A percentile compares a stretch with the other conserved stretches of the same genome.
These are phyloP conservation scores for Aspergillus sp. DNA, from an alignment of 2,329 filamentous ascomycete genomes.

Conservation along the genomic window DNA sequence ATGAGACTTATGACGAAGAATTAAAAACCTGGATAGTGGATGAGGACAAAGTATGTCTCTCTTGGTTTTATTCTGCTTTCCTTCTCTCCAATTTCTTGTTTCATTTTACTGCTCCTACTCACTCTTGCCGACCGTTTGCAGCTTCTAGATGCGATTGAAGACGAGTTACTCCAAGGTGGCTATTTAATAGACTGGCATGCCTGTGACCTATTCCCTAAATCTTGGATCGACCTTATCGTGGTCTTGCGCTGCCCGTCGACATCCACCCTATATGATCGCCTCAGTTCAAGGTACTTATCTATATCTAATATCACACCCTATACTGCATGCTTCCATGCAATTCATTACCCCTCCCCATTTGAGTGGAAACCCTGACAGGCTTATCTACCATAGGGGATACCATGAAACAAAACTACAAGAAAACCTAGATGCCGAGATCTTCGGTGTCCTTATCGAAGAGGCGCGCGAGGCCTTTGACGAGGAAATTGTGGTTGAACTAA, in stretches of 20 bases:
- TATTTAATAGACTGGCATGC: conserved; percentile 97
- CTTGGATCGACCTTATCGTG: conserved; percentile 93
- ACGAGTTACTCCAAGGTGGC: conserved; percentile 74
- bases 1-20: conserved; percentile 84
- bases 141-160: conserved; percentile 86
- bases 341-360: background rate
- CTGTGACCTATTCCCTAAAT: conserved; percentile 89
- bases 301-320: background rate
- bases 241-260: conserved; percentile 79
- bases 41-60: conserved; percentile 75
- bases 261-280: conserved; percentile 76
- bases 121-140: conserved; percentile 16
- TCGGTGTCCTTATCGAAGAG: conserved; percentile 90
- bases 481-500: conserved; percentile 84
- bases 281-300: conserved; percentile 63
- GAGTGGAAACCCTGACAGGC: conserved; percentile 1
- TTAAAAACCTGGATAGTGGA: conserved; percentile 89
- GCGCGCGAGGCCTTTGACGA: conserved; percentile 82
- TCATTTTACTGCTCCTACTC: conserved; percentile 4
- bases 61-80: background rate
- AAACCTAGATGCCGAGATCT: conserved; percentile 96
- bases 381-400: conserved; percentile 63
- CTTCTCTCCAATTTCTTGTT: background rate
- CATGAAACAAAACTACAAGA: conserved; percentile 86
- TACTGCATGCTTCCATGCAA: background rate